Conservation (phyloP, 208 protist genomes). For the Phytomonas sp. region DNA sequence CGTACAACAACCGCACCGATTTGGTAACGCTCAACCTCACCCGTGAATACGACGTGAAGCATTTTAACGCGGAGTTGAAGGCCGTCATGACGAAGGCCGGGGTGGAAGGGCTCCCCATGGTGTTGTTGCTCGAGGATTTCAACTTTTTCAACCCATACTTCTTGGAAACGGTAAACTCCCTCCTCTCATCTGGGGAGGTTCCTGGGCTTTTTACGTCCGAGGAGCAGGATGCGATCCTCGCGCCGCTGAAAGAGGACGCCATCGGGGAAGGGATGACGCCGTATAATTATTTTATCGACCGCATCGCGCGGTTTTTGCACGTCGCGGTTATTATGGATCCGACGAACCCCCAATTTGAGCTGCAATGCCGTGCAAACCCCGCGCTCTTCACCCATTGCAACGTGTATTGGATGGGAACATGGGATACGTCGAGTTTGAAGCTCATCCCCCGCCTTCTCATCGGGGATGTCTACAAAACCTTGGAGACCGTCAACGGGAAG, state of each 20-base stretch:
- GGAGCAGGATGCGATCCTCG: conserved; percentile 94
- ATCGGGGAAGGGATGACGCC: conserved; percentile 69
- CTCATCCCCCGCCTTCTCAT: conserved; percentile 86
- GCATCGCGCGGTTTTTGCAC: conserved; percentile 91
- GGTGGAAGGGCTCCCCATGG: conserved; percentile 79
- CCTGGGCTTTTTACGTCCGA: conserved; percentile 94
- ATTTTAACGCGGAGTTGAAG: conserved; percentile 94
- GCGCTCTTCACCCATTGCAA: conserved; percentile 94
- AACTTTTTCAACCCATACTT: conserved; percentile 89
- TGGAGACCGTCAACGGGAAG: conserved; percentile 52
- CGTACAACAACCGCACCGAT: conserved; percentile 87
- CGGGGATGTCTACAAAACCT: conserved; percentile 48
- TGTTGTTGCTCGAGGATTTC: conserved; percentile 95
- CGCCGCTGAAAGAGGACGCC: conserved; percentile 88
- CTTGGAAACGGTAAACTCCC: conserved; percentile 93
- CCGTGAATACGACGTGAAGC: conserved; percentile 89
- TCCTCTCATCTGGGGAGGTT: conserved; percentile 95
- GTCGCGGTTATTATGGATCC: conserved; percentile 94
- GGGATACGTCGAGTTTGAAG: conserved; percentile 86
- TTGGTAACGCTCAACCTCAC: conserved; percentile 87
- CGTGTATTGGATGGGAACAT: conserved; percentile 95
- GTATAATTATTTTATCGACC: conserved; percentile 88
- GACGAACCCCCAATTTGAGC: conserved; percentile 87
- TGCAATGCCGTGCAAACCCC: conserved; percentile 92
- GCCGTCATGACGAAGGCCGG: conserved; percentile 82